Percentiles rank a stretch among this genome's conserved stretches.
Evolutionary conservation across 2,329 filamentous ascomycete species (phyloP).

Genomic region (Colletotrichum melonis): DNA sequence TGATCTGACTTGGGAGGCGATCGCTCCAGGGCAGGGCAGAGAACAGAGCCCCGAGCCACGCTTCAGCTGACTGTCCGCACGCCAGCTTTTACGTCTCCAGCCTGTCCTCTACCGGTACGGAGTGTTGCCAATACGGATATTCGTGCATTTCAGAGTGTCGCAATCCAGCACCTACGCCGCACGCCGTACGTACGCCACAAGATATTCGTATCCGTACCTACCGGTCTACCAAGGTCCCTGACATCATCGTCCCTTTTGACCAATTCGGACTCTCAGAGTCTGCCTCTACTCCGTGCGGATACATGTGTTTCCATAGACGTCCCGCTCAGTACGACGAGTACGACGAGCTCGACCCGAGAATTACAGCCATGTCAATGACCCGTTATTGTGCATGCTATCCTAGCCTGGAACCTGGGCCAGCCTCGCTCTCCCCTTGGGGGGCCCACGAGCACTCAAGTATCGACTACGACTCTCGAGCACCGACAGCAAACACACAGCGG

Average conservation of each 20-base stretch:
- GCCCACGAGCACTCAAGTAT: not conserved
- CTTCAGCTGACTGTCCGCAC: conserved; percentile 15
- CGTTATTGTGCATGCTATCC: conserved; percentile 13
- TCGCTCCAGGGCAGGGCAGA: conserved; percentile 2
- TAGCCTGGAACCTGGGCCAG: conserved; percentile 1
- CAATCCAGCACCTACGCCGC: not conserved
- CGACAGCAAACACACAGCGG: not conserved
- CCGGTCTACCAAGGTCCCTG: conserved; percentile 18
- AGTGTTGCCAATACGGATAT: not conserved
- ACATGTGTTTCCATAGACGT: not conserved
- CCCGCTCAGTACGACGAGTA: conserved; percentile 7
- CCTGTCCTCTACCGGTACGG: not conserved
- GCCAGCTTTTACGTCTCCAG: not conserved
- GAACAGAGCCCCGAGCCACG: not conserved
- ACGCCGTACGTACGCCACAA: not conserved
- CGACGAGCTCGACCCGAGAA: conserved; percentile 6
- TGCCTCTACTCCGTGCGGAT: not conserved
- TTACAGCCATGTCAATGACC: conserved; percentile 13
- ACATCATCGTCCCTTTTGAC: conserved; percentile 28
- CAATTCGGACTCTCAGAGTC: not conserved
- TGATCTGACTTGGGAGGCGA: not conserved
- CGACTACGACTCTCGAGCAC: not conserved
- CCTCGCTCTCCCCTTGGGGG: not conserved
- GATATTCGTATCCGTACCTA: not conserved
- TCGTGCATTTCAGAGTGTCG: not conserved